Base-by-base conservation (phyloP, 805 yeast genomes). In the Saturnispora sanitii region DNA sequence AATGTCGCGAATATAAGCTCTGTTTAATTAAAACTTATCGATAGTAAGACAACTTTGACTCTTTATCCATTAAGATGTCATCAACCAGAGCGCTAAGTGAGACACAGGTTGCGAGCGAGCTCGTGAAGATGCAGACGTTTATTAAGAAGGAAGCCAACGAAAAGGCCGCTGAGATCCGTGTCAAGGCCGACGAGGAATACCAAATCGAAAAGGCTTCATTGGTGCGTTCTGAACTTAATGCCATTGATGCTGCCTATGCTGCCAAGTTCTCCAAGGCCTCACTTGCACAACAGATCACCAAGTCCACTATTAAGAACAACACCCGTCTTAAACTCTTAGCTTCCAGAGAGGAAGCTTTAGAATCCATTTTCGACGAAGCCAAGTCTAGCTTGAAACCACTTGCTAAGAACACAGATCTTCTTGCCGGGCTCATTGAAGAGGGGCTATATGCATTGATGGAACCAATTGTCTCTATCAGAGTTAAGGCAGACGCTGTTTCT, bases 81-180 rank as follows among this genome's bases (percentile, higher is more conserved):
- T 58, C 62, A 6, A 38, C 58, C 27, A 58, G 62, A 50, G 64
- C 64, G 33, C 56, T 70, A 40, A 67, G 71, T 33, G 75, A 69
- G 29, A 16, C 37, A 40, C 58, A 88, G 87, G 97, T 90, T 52
- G 87, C 82, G 58, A 86, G 86, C 54, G 98, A 92, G 71, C 83
- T 92, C 65, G 79, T 80, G 62, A 92, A 92, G 72, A 92, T 92
- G 96, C 95, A 90, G 62, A 88, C 94, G 60, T 92, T 92, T 79
- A 92, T 92, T 75, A 85, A 82, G 68, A 92, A 90, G 75, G 99
- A 92, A 69, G 99, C 99, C 30, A 94, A 88, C 57, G 99, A 92
- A 65, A 92, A 92, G 69, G 96, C 97, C 51, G 85, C 84, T 62
- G 99, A 92, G 66, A 87, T 92, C 58, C 79, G 74, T 61, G 71